Evolutionary conservation across 2,329 filamentous ascomycete species (phyloP).

Genomic region (Ceratocystis alfenasii): DNA sequence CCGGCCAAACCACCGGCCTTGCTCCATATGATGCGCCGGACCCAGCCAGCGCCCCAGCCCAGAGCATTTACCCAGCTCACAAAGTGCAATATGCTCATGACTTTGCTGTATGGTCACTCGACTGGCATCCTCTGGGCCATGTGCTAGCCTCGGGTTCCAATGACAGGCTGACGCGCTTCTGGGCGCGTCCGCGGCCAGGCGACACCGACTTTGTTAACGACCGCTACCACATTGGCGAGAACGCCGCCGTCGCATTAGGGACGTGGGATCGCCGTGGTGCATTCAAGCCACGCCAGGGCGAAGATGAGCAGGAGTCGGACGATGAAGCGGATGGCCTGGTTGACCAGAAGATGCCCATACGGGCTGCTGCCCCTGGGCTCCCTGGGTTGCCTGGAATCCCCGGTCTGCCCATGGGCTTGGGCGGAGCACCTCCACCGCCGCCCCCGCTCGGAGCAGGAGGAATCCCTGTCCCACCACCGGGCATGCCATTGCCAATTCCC

Average conservation of each 20-base stretch:
- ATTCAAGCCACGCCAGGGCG: slow-evolving; percentile 68
- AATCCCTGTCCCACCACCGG: slow-evolving; percentile 25
- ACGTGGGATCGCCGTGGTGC: slow-evolving; percentile 77
- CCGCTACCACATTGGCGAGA: slow-evolving; percentile 88
- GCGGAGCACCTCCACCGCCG: not conserved
- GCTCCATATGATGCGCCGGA: slow-evolving; percentile 80
- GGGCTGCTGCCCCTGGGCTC: slow-evolving; percentile 33
- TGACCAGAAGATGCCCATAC: slow-evolving; percentile 71
- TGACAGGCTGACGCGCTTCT: slow-evolving; percentile 92
- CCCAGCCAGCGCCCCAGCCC: slow-evolving; percentile 64
- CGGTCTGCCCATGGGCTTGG: slow-evolving; percentile 5
- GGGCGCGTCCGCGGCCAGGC: slow-evolving; percentile 81
- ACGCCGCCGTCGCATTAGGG: slow-evolving; percentile 82
- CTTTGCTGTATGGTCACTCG: slow-evolving; percentile 91
- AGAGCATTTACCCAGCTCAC: slow-evolving; percentile 88
- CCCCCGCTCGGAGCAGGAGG: not conserved
- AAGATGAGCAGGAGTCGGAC: slow-evolving; percentile 86
- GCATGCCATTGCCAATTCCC: slow-evolving; percentile 26
- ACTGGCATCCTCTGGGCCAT: slow-evolving; percentile 95
- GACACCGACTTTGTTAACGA: slow-evolving; percentile 79
- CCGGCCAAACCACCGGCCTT: slow-evolving; percentile 56
- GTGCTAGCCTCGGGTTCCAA: slow-evolving; percentile 93
- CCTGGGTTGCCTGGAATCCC: slow-evolving; percentile 39
- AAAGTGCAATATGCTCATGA: slow-evolving; percentile 79
- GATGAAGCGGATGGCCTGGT: slow-evolving; percentile 88